phyloP scores from a whole-genome alignment of 805 yeast species.

The Candida oleophila region DNA sequence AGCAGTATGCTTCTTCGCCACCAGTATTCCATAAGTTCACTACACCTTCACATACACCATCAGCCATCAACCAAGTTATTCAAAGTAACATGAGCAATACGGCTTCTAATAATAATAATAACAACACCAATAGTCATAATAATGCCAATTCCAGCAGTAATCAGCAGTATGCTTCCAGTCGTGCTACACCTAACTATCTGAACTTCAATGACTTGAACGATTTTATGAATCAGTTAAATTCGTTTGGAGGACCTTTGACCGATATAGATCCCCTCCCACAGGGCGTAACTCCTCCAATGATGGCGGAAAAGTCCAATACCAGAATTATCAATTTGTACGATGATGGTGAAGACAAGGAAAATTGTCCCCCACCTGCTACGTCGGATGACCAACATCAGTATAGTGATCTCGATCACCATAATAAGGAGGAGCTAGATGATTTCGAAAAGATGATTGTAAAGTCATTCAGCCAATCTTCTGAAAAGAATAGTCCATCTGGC shows the following conservation, averaged over 20 bases:
- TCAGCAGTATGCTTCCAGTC: background rate
- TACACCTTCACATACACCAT: conserved; percentile 41
- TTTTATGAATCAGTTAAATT: conserved; percentile 38
- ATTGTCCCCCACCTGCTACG: conserved; percentile 22
- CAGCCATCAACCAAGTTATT: conserved; percentile 37
- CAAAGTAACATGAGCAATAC: conserved; percentile 17
- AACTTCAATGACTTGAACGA: conserved; percentile 36
- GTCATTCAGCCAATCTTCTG: conserved; percentile 25
- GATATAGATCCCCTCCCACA: conserved; percentile 46
- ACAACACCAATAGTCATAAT: conserved; percentile 9
- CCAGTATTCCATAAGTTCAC: conserved; percentile 28
- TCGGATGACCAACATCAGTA: conserved; percentile 8
- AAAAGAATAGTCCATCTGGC: conserved; percentile 22
- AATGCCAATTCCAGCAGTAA: background rate
- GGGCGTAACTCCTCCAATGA: conserved; percentile 45
- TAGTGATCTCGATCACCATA: conserved; percentile 7
- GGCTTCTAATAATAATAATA: conserved; percentile 7
- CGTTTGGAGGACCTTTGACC: conserved; percentile 46
- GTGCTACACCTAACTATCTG: conserved; percentile 20
- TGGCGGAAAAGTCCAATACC: conserved; percentile 56
- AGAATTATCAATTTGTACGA: conserved; percentile 53
- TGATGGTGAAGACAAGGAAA: conserved; percentile 30
- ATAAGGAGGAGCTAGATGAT: conserved; percentile 12
- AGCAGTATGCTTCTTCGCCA: conserved; percentile 27
- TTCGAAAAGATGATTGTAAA: conserved; percentile 25